Evolutionary conservation across 2,329 filamentous ascomycete species (phyloP).

Genomic region (Elsinoe perseae): DNA sequence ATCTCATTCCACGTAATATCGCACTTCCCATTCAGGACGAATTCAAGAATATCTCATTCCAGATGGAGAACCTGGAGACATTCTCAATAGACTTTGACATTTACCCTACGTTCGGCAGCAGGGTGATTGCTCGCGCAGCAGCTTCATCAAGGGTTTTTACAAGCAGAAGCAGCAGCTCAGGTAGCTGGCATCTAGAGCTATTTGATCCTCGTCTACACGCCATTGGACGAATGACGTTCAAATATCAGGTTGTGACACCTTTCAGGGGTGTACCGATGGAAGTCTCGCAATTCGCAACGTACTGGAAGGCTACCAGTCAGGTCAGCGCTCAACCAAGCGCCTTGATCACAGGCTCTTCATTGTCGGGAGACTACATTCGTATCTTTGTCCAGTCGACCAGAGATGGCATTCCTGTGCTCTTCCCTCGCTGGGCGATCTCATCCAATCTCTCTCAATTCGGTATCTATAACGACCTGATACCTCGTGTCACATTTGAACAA

Average conservation of each 20-base stretch:
- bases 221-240: constrained; percentile 90
- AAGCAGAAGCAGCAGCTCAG: constrained; percentile 64
- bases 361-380: constrained; percentile 91
- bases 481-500: constrained; percentile 66
- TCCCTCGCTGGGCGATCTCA: constrained; percentile 66
- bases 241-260: constrained; percentile 92
- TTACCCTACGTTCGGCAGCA: constrained; percentile 93
- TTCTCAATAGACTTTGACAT: constrained; percentile 97
- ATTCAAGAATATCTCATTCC: constrained; percentile 86
- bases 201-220: constrained; percentile 87
- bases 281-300: constrained; percentile 96
- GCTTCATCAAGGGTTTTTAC: constrained; percentile 83
- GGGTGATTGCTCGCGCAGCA: constrained; percentile 92
- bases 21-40: constrained; percentile 95
- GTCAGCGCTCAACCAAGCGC: constrained; percentile 77
- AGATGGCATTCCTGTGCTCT: constrained; percentile 79
- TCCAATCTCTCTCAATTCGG: constrained; percentile 55
- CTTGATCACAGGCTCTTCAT: constrained; percentile 86
- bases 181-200: constrained; percentile 74
- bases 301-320: constrained; percentile 97
- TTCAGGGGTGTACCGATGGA: constrained; percentile 88
- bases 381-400: constrained; percentile 87
- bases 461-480: constrained; percentile 68
- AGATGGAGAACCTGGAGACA: constrained; percentile 84
- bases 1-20: constrained; percentile 92